Evolutionary conservation across 139 green algal genomes (phyloP), one percentile per base, ranked within the genome.

Genomic region (Chlorella sp.): DNA sequence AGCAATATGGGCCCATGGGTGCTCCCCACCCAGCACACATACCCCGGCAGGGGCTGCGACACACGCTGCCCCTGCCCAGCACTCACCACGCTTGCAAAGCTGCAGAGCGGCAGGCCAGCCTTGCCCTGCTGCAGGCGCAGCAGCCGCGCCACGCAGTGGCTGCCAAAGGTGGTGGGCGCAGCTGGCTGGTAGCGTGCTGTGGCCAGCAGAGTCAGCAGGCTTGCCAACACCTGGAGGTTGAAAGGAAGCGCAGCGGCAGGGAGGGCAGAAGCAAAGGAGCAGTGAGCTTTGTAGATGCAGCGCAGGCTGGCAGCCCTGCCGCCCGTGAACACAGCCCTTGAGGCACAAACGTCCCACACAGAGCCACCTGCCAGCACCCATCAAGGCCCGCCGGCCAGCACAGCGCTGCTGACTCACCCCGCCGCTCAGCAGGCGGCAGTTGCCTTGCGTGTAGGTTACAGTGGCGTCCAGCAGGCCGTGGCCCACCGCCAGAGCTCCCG

Each of bases 371-470:
- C 3, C 24, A 57, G 82, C 83, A 34, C 53, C 34, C 37, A 53
- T 32, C 81, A 75, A 32, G 12, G 34, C 19, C 14, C 18, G 18
- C 75, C n/a, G 26, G 48, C 5, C 64, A 71, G 30, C 57, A 12
- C 37, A 40, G 37, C 83, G n/a, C n/a, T n/a, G n/a, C n/a, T n/a
- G n/a, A 87, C 61, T 39, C 83, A 87, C 83, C 83, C 57, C 60
- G 64, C 64, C 61, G 24, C 37, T 61, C 21, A 87, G 83, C 1
- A 39, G 26, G 28, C 83, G 64, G 61, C 22, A 60, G 37, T 78
- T 30, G 3, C 2, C 36, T 0, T 66, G 68, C 36, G 42, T 28
- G 39, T 40, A 87, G 5, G 9, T 66, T 0, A 39, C 83, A 14
- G 26, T 39, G 3, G 83, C 83, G 12, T 36, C 40, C 36, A 87